These are phyloP conservation scores for Pythium graminicola DNA, from an alignment of 352 stramenopile species.

Conservation along the genomic window DNA sequence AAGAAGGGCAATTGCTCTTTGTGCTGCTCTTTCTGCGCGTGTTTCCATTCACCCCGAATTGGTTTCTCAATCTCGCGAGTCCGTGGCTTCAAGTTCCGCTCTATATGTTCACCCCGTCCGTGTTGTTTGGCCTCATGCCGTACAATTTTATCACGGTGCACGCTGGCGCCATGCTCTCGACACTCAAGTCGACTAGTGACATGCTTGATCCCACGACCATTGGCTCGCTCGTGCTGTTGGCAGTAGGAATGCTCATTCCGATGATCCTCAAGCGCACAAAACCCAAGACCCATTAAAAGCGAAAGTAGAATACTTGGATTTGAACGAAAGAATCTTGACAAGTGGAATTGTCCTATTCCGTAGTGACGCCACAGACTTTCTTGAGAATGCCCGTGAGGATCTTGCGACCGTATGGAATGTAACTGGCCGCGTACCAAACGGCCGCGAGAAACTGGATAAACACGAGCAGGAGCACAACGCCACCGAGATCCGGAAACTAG, in stretches of 20 bases:
- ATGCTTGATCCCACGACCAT: slow-evolving; percentile 54
- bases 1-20: slow-evolving; percentile 44
- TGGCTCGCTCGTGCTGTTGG: slow-evolving; percentile 48
- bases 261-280: slow-evolving; percentile 42
- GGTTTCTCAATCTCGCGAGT: slow-evolving; percentile 78
- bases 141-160: slow-evolving; percentile 84
- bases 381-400: slow-evolving; percentile 60
- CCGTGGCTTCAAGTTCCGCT: slow-evolving; percentile 72
- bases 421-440: slow-evolving; percentile 82
- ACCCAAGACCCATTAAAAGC: slow-evolving; percentile 12
- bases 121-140: slow-evolving; percentile 63
- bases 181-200: slow-evolving; percentile 56
- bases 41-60: slow-evolving; percentile 81
- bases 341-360: too few relatives aligned
- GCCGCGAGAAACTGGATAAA: slow-evolving; percentile 70
- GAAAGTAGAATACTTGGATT: too few relatives aligned
- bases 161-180: slow-evolving; percentile 67
- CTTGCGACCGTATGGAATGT: slow-evolving; percentile 80
- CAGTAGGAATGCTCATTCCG: slow-evolving; percentile 61
- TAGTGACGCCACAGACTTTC: slow-evolving; percentile 45
- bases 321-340: too few relatives aligned
- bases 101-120: slow-evolving; percentile 51
- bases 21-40: slow-evolving; percentile 70
- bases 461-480: slow-evolving; percentile 71
- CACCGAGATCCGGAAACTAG: slow-evolving; percentile 59